Conservation (phyloP, 2,329 filamentous ascomycete species). For the Colletotrichum sublineola region DNA sequence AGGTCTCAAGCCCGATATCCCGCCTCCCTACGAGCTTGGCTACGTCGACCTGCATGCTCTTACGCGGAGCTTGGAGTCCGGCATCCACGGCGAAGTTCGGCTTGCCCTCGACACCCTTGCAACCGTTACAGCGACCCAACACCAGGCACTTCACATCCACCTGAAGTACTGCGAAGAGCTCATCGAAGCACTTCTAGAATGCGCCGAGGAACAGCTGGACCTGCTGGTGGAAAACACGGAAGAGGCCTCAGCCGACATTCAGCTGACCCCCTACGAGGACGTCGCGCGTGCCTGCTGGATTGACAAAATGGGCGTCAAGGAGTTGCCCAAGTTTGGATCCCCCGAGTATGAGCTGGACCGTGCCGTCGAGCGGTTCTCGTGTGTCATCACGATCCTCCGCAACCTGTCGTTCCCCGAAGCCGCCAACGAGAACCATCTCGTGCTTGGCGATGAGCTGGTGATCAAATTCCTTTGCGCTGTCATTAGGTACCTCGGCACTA, state of each 20-base stretch:
- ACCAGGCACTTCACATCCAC: slow-evolving; percentile 73
- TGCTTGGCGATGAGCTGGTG: slow-evolving; percentile 81
- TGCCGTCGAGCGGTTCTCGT: slow-evolving; percentile 88
- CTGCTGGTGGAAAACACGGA: slow-evolving; percentile 85
- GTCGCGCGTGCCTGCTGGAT: slow-evolving; percentile 81
- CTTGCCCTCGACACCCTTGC: slow-evolving; percentile 88
- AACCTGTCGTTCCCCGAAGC: slow-evolving; percentile 85
- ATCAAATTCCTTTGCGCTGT: slow-evolving; percentile 87
- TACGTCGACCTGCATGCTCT: slow-evolving; percentile 91
- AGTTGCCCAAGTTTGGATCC: slow-evolving; percentile 80
- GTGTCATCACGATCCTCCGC: slow-evolving; percentile 90
- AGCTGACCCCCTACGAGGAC: slow-evolving; percentile 89
- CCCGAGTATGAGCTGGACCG: slow-evolving; percentile 85
- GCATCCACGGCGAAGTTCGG: slow-evolving; percentile 90
- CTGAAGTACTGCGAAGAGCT: slow-evolving; percentile 87
- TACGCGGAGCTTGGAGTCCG: slow-evolving; percentile 89
- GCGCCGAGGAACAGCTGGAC: slow-evolving; percentile 89
- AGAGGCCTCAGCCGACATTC: slow-evolving; percentile 88
- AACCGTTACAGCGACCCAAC: slow-evolving; percentile 72
- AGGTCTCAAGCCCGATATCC: slow-evolving; percentile 79
- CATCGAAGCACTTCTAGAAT: slow-evolving; percentile 89
- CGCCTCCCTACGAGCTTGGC: slow-evolving; percentile 82
- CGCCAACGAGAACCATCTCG: slow-evolving; percentile 73
- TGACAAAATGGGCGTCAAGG: slow-evolving; percentile 79
- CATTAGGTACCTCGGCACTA: slow-evolving; percentile 89